Evolutionary conservation across 495 filamentous ascomycete genomes (phyloP).

Genomic region (Aspergillus cristatus): DNA sequence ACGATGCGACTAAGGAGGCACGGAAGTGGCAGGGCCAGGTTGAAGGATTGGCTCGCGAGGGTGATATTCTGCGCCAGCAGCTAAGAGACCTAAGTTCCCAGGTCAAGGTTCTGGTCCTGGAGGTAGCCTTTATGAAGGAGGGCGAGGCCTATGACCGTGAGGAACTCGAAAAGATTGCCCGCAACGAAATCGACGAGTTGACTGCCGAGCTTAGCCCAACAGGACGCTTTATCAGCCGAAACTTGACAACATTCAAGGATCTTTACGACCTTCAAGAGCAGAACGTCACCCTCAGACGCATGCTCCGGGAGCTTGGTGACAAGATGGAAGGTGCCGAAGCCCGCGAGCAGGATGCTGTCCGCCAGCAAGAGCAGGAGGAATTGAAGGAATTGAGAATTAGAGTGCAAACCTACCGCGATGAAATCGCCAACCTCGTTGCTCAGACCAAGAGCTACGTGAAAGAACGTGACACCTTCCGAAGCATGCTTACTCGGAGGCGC

Average conservation of each 20-base stretch:
- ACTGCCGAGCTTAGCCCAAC: constrained; percentile 60
- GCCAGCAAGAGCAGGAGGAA: constrained; percentile 63
- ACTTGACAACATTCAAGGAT: constrained; percentile 72
- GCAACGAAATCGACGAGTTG: constrained; percentile 51
- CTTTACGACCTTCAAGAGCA: constrained; percentile 80
- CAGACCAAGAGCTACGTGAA: constrained; percentile 86
- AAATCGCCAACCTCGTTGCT: constrained; percentile 66
- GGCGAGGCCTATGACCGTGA: constrained; percentile 64
- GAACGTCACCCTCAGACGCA: constrained; percentile 71
- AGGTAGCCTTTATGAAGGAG: constrained; percentile 68
- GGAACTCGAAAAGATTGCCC: constrained; percentile 64
- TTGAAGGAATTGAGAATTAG: constrained; percentile 59
- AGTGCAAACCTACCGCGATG: constrained; percentile 53
- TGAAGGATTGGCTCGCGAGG: constrained; percentile 60
- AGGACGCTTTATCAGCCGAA: constrained; percentile 75
- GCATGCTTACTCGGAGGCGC: constrained; percentile 72
- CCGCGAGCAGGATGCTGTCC: constrained; percentile 53
- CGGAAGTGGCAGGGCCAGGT: constrained; percentile 67
- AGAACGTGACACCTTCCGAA: constrained; percentile 94
- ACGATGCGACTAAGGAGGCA: constrained; percentile 47
- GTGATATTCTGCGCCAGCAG: constrained; percentile 72
- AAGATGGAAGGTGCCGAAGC: constrained; percentile 90
- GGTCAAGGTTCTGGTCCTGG: constrained; percentile 78
- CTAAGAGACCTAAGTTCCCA: constrained; percentile 86
- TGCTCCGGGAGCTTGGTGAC: constrained; percentile 73